phyloP scores from a whole-genome alignment of 305 asterid genomes.

The Plantago coronopus region DNA sequence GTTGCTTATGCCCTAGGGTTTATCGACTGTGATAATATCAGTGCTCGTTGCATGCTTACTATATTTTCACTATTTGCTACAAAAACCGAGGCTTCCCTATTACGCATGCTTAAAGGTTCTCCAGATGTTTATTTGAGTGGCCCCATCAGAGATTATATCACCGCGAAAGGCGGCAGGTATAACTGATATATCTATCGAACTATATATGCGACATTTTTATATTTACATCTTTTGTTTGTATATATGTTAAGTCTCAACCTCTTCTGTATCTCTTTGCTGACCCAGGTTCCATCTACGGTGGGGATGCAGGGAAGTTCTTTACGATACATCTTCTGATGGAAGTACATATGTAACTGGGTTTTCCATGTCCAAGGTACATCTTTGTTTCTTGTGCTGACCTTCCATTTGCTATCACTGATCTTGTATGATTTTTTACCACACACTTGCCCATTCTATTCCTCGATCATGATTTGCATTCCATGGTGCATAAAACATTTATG shows the following conservation, averaged over 20 bases:
- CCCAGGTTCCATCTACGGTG: conserved; percentile 92
- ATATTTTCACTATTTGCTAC: conserved; percentile 95
- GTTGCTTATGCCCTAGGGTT: conserved; percentile 99
- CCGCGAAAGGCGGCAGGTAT: conserved; percentile 92
- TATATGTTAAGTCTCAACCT: conserved; percentile 11
- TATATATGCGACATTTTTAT: too few species aligned
- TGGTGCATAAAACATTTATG: background rate
- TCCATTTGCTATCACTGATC: conserved; percentile 14
- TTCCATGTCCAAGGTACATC: conserved; percentile 82
- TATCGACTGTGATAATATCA: conserved; percentile 93
- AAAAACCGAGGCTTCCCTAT: conserved; percentile 95
- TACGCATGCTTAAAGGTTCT: conserved; percentile 98
- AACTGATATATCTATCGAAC: conserved; percentile 15
- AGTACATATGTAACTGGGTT: conserved; percentile 71
- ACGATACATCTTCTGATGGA: conserved; percentile 75
- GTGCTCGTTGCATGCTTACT: conserved; percentile 99
- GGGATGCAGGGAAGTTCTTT: conserved; percentile 96
- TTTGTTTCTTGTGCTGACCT: conserved; percentile 18
- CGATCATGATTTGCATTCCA: conserved; percentile 2
- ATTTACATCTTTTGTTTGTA: conserved; percentile 9
- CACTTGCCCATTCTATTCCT: conserved; percentile 14
- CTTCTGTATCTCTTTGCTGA: conserved; percentile 25
- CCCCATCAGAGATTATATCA: conserved; percentile 78
- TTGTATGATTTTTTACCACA: conserved; percentile 16
- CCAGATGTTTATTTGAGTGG: conserved; percentile 96